Evolutionary conservation across 2,329 filamentous ascomycete species (phyloP).

Genomic region (Beauveria caledonica): DNA sequence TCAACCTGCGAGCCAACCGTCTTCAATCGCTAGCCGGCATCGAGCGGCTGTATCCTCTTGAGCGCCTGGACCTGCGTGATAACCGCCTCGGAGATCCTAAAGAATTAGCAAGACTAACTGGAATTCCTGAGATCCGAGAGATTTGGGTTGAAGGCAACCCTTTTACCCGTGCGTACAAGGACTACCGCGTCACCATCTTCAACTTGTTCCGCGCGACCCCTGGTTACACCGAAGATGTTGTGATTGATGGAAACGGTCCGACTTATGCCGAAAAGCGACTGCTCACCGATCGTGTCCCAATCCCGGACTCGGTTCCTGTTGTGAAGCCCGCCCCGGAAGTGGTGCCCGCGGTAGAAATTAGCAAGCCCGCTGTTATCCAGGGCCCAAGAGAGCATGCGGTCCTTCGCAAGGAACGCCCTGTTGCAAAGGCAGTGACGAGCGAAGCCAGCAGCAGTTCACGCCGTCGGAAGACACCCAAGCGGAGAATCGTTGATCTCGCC

Average conservation of each 20-base stretch:
- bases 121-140: constrained; percentile 84
- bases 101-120: constrained; percentile 81
- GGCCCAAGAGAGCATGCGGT: constrained; percentile 40
- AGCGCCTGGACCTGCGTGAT: constrained; percentile 84
- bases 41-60: constrained; percentile 78
- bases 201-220: constrained; percentile 88
- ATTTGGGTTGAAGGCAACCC: constrained; percentile 91
- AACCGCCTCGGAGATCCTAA: constrained; percentile 86
- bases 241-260: constrained; percentile 78
- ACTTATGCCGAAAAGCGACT: constrained; percentile 79
- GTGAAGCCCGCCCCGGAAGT: constrained; percentile 62
- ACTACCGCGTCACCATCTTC: constrained; percentile 86
- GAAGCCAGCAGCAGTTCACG: constrained; percentile 52
- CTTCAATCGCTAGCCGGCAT: constrained; percentile 81
- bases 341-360: constrained; percentile 54
- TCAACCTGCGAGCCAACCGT: constrained; percentile 86
- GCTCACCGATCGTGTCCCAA: constrained; percentile 71
- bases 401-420: constrained; percentile 51
- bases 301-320: constrained; percentile 68
- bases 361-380: constrained; percentile 56
- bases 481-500: constrained; percentile 57
- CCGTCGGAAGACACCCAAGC: constrained; percentile 51
- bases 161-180: constrained; percentile 77
- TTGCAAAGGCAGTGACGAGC: constrained; percentile 44
- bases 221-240: constrained; percentile 82